Evolutionary conservation across 2,329 filamentous ascomycete genomes (phyloP).

Genomic region (Parastagonospora avenae): DNA sequence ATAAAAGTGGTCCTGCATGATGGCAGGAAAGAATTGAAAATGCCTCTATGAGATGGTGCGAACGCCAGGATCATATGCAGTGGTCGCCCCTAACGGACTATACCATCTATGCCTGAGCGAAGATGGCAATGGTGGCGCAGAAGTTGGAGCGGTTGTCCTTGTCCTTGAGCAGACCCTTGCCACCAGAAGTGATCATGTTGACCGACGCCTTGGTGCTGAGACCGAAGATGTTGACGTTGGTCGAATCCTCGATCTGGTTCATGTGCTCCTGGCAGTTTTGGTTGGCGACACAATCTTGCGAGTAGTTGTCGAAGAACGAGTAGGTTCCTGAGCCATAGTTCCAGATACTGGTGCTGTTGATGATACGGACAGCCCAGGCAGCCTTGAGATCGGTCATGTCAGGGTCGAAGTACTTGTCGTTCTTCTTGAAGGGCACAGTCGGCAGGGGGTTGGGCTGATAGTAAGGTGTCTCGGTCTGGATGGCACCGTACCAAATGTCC

Average conservation of each 20-base stretch:
- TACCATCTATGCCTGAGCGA: constrained; percentile 29
- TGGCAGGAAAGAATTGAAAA: neutral
- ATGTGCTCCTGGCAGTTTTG: constrained; percentile 60
- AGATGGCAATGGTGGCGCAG: constrained; percentile 53
- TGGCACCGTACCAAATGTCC: constrained; percentile 67
- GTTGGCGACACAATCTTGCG: constrained; percentile 53
- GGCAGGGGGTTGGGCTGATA: constrained; percentile 70
- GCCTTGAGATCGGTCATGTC: constrained; percentile 49
- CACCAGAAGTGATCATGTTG: constrained; percentile 54
- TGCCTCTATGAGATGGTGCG: too few relatives aligned
- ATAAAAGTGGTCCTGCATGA: neutral
- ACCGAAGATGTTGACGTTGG: constrained; percentile 53
- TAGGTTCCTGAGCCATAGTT: constrained; percentile 59
- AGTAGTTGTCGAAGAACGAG: constrained; percentile 65
- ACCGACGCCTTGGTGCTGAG: constrained; percentile 56
- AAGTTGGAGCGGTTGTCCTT: constrained; percentile 56
- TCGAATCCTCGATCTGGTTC: constrained; percentile 51
- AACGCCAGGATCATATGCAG: neutral
- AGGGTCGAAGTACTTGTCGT: constrained; percentile 51
- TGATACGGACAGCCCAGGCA: constrained; percentile 54
- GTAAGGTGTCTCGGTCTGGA: constrained; percentile 74
- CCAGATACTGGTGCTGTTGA: constrained; percentile 49
- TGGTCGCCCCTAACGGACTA: neutral
- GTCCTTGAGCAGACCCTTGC: constrained; percentile 45
- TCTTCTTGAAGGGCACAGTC: constrained; percentile 60